A percentile compares a stretch with the other conserved stretches of the same genome.
These are phyloP conservation scores for Macrophomina phaseolina DNA, from an alignment of 2,329 filamentous ascomycete species.

Conservation along the genomic window DNA sequence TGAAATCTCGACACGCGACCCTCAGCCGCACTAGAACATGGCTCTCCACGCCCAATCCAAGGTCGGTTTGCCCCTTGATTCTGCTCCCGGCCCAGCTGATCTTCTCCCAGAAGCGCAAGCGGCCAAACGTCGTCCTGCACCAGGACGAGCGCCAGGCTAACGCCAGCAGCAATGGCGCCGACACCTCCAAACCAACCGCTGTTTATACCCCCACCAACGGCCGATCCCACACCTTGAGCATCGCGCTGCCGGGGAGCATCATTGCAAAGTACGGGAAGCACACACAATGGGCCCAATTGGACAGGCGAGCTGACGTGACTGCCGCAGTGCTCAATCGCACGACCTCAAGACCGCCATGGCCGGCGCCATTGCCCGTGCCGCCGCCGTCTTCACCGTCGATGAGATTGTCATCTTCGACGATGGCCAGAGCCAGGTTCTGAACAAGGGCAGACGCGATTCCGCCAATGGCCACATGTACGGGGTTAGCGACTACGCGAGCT, in stretches of 20 bases:
- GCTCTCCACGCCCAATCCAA: slow-evolving; percentile 17
- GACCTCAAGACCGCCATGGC: slow-evolving; percentile 77
- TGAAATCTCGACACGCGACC: slow-evolving; percentile 19
- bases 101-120: slow-evolving; percentile 35
- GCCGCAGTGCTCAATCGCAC: slow-evolving; percentile 64
- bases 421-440: slow-evolving; percentile 47
- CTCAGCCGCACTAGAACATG: slow-evolving; percentile 13
- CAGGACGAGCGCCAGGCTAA: slow-evolving; percentile 23
- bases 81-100: not conserved
- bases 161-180: slow-evolving; percentile 35
- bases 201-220: slow-evolving; percentile 69
- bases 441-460: slow-evolving; percentile 26
- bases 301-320: slow-evolving; percentile 50
- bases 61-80: not conserved
- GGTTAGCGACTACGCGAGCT: slow-evolving; percentile 48
- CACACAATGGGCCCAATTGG: not conserved
- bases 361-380: slow-evolving; percentile 78
- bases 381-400: slow-evolving; percentile 83
- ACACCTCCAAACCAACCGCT: slow-evolving; percentile 71
- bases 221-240: slow-evolving; percentile 74
- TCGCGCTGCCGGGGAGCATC: slow-evolving; percentile 80
- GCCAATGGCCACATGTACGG: slow-evolving; percentile 35
- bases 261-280: slow-evolving; percentile 67
- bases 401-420: slow-evolving; percentile 86
- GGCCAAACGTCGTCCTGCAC: slow-evolving; percentile 31